Percentiles rank a stretch among this genome's conserved stretches.
Evolutionary conservation across 306 rosid genomes (phyloP).

Genomic region (Medicago lupulina): DNA sequence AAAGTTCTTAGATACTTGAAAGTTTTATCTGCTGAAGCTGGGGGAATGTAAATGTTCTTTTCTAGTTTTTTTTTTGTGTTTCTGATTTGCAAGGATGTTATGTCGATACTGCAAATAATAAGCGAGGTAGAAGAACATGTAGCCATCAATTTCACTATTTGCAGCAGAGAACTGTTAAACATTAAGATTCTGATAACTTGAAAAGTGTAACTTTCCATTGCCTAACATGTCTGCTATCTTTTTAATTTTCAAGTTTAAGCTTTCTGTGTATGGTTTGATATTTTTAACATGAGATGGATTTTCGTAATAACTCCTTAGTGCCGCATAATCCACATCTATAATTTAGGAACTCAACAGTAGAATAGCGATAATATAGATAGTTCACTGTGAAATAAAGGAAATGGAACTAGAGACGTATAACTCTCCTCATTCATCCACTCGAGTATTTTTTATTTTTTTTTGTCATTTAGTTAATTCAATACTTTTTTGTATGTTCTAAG

Average conservation of each 20-base stretch:
- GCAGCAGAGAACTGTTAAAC: conserved; percentile 24
- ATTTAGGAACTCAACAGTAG: not conserved
- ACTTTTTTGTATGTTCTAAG: too few species aligned
- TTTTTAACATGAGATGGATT: not conserved
- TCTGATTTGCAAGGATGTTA: conserved; percentile 38
- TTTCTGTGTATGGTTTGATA: not conserved
- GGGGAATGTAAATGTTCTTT: conserved; percentile 2
- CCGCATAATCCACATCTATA: not conserved
- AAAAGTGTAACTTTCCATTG: not conserved
- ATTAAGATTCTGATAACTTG: not conserved
- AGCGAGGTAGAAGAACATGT: conserved; percentile 9
- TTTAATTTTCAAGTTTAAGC: not conserved
- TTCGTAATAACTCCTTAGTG: not conserved
- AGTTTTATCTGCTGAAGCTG: conserved; percentile 29
- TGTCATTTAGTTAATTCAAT: too few species aligned
- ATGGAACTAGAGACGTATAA: too few species aligned
- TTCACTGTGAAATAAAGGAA: not conserved
- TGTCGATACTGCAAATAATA: conserved; percentile 17
- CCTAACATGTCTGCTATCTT: not conserved
- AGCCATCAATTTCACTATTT: conserved; percentile 31
- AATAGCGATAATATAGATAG: not conserved
- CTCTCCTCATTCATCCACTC: not conserved
- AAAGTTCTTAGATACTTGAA: conserved; percentile 53
- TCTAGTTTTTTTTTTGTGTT: conserved; percentile 14
- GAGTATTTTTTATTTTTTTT: too few species aligned